These are phyloP conservation scores for Tetrapyrgos nigripes DNA, from an alignment of 1,284 basidiomycete species.

Conservation along the genomic window DNA sequence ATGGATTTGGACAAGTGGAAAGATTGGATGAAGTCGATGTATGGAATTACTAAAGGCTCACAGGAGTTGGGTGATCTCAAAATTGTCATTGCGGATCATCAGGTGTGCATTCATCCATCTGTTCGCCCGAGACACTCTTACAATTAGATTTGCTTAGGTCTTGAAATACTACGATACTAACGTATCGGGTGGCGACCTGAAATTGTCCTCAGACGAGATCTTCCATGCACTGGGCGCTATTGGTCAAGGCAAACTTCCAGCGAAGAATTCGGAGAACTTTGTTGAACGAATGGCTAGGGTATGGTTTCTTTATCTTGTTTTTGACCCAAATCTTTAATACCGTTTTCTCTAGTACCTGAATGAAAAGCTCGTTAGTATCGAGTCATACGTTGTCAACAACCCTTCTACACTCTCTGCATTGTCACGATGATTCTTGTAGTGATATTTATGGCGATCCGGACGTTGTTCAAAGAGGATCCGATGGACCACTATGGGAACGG, in stretches of 20 bases:
- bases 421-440: conserved; percentile 32
- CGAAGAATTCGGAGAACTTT: conserved; percentile 73
- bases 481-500: conserved; percentile 5
- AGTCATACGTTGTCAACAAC: conserved; percentile 50
- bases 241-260: conserved; percentile 56
- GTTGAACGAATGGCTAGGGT: conserved; percentile 75
- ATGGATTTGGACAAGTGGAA: conserved; percentile 85
- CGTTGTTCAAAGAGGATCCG: conserved; percentile 14
- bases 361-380: conserved; percentile 50
- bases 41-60: conserved; percentile 56
- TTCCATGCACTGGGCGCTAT: conserved; percentile 78
- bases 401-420: conserved; percentile 37
- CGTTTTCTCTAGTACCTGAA: conserved; percentile 53
- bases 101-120: conserved; percentile 51
- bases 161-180: conserved; percentile 74
- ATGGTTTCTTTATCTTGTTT: conserved; percentile 30
- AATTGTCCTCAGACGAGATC: conserved; percentile 61
- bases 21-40: conserved; percentile 90
- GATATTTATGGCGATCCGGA: conserved; percentile 17
- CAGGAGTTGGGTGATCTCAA: conserved; percentile 51
- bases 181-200: conserved; percentile 54
- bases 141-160: conserved; percentile 46
- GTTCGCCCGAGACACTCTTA: background rate
- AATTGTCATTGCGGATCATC: conserved; percentile 82
- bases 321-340: background rate